Conservation (phyloP, 2,329 filamentous ascomycete genomes). For the Hortaea sp. region DNA sequence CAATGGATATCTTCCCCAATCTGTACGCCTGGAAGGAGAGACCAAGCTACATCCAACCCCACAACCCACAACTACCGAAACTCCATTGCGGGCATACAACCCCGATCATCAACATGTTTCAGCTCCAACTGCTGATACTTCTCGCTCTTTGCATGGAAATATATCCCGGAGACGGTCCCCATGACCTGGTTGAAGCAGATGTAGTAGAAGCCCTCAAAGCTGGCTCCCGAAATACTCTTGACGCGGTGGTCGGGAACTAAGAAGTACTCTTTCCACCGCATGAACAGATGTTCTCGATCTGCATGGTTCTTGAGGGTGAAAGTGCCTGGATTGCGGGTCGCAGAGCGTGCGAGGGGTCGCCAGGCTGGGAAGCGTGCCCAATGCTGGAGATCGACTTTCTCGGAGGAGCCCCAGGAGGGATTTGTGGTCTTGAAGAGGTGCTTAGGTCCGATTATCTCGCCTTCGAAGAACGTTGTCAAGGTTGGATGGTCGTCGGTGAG, state of each 20-base stretch:
- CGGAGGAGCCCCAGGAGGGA: constrained; percentile 79
- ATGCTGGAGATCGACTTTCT: constrained; percentile 85
- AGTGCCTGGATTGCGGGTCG: constrained; percentile 31
- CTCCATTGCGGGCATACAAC: constrained; percentile 78
- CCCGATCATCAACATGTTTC: constrained; percentile 74
- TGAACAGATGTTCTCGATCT: constrained; percentile 84
- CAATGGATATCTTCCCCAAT: too few species aligned
- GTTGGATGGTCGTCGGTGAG: constrained; percentile 93
- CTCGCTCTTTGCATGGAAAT: constrained; percentile 96
- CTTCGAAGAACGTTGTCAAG: constrained; percentile 96
- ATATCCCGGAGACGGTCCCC: constrained; percentile 83
- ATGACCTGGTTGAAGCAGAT: constrained; percentile 94
- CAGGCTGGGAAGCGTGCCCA: constrained; percentile 88
- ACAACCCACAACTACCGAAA: constrained; percentile 54
- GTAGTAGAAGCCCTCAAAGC: constrained; percentile 98
- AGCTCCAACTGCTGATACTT: constrained; percentile 95
- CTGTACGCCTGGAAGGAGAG: too few species aligned
- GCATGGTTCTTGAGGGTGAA: constrained; percentile 58
- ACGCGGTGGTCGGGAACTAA: constrained; percentile 91
- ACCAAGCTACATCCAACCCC: not conserved
- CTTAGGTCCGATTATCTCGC: constrained; percentile 91
- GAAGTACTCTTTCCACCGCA: constrained; percentile 99
- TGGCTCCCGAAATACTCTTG: constrained; percentile 81
- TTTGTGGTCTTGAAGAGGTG: constrained; percentile 90
- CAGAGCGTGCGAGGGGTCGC: constrained; percentile 58